These are phyloP conservation scores for Sporothrix inflata DNA, from an alignment of 2,329 filamentous ascomycete species.

Conservation along the genomic window DNA sequence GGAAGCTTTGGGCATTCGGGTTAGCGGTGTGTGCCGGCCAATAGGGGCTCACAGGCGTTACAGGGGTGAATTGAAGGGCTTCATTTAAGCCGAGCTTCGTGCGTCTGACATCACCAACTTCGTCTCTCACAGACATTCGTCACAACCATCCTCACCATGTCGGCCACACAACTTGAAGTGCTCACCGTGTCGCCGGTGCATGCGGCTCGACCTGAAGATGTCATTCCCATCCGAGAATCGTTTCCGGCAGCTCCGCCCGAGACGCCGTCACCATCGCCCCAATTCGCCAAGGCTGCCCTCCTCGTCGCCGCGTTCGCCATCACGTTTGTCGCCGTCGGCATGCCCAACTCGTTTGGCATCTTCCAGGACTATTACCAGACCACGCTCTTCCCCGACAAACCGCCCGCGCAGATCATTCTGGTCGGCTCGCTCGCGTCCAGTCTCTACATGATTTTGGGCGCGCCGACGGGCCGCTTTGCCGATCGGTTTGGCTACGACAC, in stretches of 20 bases:
- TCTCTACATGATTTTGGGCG: conserved; percentile 2
- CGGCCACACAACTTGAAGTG: background rate
- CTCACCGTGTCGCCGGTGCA: background rate
- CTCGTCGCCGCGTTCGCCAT: conserved; percentile 8
- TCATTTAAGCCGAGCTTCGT: background rate
- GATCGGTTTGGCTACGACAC: background rate
- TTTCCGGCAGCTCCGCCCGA: background rate
- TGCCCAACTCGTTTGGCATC: conserved; percentile 17
- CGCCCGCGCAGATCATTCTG: background rate
- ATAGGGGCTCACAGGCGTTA: background rate
- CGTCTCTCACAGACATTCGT: background rate
- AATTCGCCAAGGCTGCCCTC: background rate
- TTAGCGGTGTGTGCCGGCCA: background rate
- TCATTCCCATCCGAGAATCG: background rate
- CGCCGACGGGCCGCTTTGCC: background rate
- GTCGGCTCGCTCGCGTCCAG: background rate
- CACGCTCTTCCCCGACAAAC: background rate
- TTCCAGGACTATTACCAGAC: conserved; percentile 14
- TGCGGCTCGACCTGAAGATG: background rate
- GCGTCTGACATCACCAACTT: background rate
- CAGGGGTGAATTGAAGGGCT: background rate
- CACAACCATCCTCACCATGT: background rate
- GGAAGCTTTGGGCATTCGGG: background rate
- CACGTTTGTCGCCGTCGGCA: conserved; percentile 13
- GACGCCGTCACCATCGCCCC: background rate